Conservation (phyloP, 192 early-diverging fungal genomes). For the Backusella macrospora region DNA sequence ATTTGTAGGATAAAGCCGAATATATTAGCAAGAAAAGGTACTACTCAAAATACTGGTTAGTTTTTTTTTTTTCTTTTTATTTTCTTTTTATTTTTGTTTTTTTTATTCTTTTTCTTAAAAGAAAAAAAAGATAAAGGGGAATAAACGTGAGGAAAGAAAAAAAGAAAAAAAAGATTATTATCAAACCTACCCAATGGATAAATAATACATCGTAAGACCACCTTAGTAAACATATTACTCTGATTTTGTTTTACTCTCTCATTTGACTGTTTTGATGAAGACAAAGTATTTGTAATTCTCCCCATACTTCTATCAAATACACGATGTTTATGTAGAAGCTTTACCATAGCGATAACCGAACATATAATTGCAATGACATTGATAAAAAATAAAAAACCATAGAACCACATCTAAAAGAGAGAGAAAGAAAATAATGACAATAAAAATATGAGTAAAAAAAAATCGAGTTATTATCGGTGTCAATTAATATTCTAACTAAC, state of each 20-base stretch:
- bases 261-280: not conserved
- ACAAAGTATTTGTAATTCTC: not conserved
- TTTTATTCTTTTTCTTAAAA: not conserved
- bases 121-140: not conserved
- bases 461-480: too few species aligned
- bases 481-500: not conserved
- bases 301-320: not conserved
- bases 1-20: not conserved
- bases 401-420: not conserved
- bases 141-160: not conserved
- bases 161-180: too few species aligned
- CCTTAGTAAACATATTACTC: not conserved
- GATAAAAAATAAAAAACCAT: not conserved
- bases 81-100: too few species aligned
- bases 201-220: not conserved
- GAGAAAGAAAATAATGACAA: not conserved
- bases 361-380: slow-evolving; percentile 1
- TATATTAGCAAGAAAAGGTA: not conserved
- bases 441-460: not conserved
- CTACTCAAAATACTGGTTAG: not conserved
- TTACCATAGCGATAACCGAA: not conserved
- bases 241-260: not conserved
- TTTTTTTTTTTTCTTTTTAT: too few species aligned
- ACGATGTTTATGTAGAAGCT: not conserved
- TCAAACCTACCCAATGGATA: slow-evolving; percentile 1